Conservation (phyloP, 768 basidiomycete species). For the Rhizopogon vesiculosus region DNA sequence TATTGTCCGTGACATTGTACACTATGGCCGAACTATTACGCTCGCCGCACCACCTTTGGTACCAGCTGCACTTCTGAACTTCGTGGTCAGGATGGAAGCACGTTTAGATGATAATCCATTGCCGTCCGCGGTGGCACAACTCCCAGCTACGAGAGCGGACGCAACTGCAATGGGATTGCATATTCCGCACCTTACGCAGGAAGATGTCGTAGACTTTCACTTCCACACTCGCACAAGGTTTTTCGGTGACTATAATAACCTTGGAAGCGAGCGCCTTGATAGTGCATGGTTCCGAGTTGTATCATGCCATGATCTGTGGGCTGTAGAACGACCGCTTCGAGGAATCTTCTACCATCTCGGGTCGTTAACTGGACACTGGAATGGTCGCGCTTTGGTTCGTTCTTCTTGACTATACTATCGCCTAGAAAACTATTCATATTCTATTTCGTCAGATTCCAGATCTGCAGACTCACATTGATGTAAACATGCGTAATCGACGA, state of each 20-base stretch:
- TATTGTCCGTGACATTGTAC: slow-evolving; percentile 26
- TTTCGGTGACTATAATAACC: slow-evolving; percentile 17
- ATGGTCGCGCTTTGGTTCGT: slow-evolving; percentile 42
- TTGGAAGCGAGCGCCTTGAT: slow-evolving; percentile 32
- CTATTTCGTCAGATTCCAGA: slow-evolving; percentile 19
- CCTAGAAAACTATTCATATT: slow-evolving; percentile 1
- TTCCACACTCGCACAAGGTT: slow-evolving; percentile 29
- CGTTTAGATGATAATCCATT: slow-evolving; percentile 26
- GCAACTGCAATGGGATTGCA: slow-evolving; percentile 22
- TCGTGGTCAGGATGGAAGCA: slow-evolving; percentile 32
- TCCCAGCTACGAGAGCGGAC: slow-evolving; percentile 33
- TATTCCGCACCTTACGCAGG: slow-evolving; percentile 30
- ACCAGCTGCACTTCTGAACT: slow-evolving; percentile 35
- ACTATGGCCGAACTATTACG: slow-evolving; percentile 37
- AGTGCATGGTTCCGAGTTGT: slow-evolving; percentile 46
- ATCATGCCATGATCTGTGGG: slow-evolving; percentile 35
- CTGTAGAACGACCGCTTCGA: slow-evolving; percentile 30
- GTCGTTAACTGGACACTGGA: slow-evolving; percentile 40
- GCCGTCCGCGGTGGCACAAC: slow-evolving; percentile 12
- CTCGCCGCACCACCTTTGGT: slow-evolving; percentile 38
- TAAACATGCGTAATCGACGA: slow-evolving; percentile 16
- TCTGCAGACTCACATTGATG: slow-evolving; percentile 17
- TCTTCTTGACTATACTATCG: slow-evolving; percentile 5
- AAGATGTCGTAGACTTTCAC: slow-evolving; percentile 38
- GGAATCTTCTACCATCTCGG: slow-evolving; percentile 41